Percentiles rank a stretch among this genome's conserved stretches.
phyloP scores from a whole-genome alignment of 148 eudicot species.

The Drosera capensis region DNA sequence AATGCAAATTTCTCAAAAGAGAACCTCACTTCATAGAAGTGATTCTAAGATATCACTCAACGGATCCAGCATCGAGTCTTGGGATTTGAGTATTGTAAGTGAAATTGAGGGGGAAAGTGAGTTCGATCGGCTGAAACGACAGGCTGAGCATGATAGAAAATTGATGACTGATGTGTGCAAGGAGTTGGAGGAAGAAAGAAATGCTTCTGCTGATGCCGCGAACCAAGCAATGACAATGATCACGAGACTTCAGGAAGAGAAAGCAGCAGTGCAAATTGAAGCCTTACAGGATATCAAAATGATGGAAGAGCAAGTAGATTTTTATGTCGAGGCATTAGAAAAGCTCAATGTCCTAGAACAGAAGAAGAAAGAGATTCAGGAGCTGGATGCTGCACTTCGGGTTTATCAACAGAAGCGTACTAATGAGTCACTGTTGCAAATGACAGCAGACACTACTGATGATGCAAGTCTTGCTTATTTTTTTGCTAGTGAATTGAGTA shows the following conservation, averaged over 20 bases:
- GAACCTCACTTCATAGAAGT: constrained; percentile 72
- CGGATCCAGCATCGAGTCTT: constrained; percentile 32
- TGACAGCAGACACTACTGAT: constrained; percentile 14
- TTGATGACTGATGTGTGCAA: constrained; percentile 45
- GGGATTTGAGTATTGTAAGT: constrained; percentile 33
- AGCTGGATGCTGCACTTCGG: constrained; percentile 64
- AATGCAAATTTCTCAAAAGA: constrained; percentile 49
- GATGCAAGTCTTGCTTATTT: constrained; percentile 5
- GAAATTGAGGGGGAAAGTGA: constrained; percentile 88
- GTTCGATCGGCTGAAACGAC: constrained; percentile 58
- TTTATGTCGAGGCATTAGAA: constrained; percentile 69
- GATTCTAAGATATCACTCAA: constrained; percentile 64
- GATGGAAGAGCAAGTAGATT: constrained; percentile 99
- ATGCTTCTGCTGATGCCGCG: constrained; percentile 72
- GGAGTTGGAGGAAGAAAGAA: constrained; percentile 96
- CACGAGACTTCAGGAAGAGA: constrained; percentile 87
- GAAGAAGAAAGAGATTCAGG: constrained; percentile 71
- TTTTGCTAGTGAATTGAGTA: no score
- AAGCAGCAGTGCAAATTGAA: constrained; percentile 87
- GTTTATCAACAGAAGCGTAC: constrained; percentile 27
- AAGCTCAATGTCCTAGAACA: constrained; percentile 53
- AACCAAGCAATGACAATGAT: constrained; percentile 99
- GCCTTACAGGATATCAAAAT: constrained; percentile 78
- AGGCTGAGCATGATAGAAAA: constrained; percentile 70
- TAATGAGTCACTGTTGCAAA: constrained; percentile 12